Base-by-base conservation (phyloP, 139 green algal genomes). In the Picochlorum costavermella region DNA sequence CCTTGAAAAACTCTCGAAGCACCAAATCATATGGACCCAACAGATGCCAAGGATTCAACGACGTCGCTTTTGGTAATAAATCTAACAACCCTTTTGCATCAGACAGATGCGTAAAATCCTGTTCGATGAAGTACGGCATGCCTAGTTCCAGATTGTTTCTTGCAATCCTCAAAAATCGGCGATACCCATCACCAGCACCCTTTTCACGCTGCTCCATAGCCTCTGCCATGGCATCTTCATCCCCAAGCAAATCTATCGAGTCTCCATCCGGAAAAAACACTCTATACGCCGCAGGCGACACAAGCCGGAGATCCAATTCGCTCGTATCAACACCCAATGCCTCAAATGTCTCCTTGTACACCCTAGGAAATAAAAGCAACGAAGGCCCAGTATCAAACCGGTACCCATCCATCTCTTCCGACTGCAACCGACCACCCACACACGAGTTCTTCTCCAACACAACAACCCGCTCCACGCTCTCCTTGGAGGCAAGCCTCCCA, bases 351-450 rank as follows among this genome's bases (percentile, higher is more conserved):
- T 84, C 58, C 16, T 45, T 50, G 75, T 93, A 95, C 8, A 73
- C 74, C 25, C 92, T 61, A 3, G 81, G 79, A 63, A 92, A 87
- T 10, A 95, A 77, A 62, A 92, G 64, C 33, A 95, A 76, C 10
- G 58, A 79, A 6, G 88, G 88, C 0, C 88, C 88, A 0, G 84
- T 89, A 77, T 93, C 86, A 56, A 89, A 91, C 14, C 87, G 71
- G 60, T 61, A 90, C 23, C 63, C 66, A 53, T 70, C 75, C 2
- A 55, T n/a, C 13, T 66, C n/a, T 43, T 75, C 57, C 26, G 66
- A 76, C 66, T 80, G 71, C 37, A 71, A 56, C 11, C 83, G 67
- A 4, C 76, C 81, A 9, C 81, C 81, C 23, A 79, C 67, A 68
- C 76, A 60, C 28, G 29, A 43, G 10, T 86, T 86, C 65, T 88